A percentile compares a stretch with the other conserved stretches of the same genome.
These are phyloP conservation scores for Ambrosiella beaveri DNA, from an alignment of 2,329 filamentous ascomycete species.

Conservation along the genomic window DNA sequence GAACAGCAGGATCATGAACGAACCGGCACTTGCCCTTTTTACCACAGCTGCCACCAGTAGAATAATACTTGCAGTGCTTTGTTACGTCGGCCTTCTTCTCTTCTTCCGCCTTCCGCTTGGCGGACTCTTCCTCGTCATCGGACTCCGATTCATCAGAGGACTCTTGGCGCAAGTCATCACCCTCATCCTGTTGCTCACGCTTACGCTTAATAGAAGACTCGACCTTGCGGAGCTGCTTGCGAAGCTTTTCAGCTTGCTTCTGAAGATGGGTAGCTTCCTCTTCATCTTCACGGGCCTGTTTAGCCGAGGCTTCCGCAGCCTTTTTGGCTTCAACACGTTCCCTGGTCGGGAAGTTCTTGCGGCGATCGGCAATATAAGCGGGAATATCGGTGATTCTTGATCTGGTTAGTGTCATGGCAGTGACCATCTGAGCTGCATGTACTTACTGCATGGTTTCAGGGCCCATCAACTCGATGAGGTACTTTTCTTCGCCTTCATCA, in stretches of 20 bases:
- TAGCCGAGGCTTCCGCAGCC: constrained; percentile 27
- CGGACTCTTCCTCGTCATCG: constrained; percentile 29
- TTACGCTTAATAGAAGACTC: constrained; percentile 54
- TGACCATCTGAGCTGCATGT: constrained; percentile 1
- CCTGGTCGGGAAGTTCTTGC: constrained; percentile 63
- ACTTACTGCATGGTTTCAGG: constrained; percentile 38
- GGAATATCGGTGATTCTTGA: constrained; percentile 51
- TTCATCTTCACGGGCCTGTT: constrained; percentile 43
- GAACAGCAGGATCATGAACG: constrained; percentile 46
- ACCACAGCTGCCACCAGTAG: constrained; percentile 49
- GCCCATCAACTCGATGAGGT: constrained; percentile 37
- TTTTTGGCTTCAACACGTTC: constrained; percentile 49
- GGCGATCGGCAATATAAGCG: constrained; percentile 67
- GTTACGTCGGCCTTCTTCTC: constrained; percentile 40
- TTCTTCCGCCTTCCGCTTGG: constrained; percentile 17
- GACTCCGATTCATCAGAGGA: constrained; percentile 31
- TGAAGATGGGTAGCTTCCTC: constrained; percentile 26
- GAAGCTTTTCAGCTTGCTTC: constrained; percentile 43
- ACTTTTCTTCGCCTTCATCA: constrained; percentile 55
- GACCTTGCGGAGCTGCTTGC: constrained; percentile 49
- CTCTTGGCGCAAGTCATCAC: constrained; percentile 44
- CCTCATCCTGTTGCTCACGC: constrained; percentile 48
- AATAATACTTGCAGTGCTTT: constrained; percentile 54
- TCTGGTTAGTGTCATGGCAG: constrained; percentile 8
- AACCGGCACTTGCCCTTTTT: constrained; percentile 64